phyloP scores from a whole-genome alignment of 257 asterid species.

The Solanum chmielewskii region DNA sequence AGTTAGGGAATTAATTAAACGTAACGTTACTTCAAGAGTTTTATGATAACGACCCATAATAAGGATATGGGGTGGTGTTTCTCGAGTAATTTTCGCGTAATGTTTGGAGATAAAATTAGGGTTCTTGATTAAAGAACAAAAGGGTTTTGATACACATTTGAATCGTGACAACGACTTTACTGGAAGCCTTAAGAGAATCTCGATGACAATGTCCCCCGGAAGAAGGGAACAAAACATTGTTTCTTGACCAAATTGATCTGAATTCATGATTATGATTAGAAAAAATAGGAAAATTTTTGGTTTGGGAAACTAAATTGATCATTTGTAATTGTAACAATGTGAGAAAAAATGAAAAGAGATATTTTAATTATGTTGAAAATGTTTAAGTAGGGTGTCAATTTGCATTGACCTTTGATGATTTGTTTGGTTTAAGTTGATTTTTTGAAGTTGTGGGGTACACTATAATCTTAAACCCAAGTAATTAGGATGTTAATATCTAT shows the following conservation, averaged over 20 bases:
- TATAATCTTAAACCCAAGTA: background rate
- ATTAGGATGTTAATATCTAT: background rate
- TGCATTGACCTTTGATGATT: background rate
- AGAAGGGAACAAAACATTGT: background rate
- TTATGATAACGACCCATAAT: background rate
- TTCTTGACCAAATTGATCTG: background rate
- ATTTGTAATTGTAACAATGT: background rate
- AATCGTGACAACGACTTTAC: background rate
- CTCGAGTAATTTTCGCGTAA: background rate
- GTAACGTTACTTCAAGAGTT: background rate
- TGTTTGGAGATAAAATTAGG: background rate
- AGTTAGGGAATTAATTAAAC: background rate
- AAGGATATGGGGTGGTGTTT: background rate
- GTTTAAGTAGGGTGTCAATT: background rate
- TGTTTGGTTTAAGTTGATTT: background rate
- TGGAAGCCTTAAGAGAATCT: background rate
- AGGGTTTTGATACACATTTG: background rate
- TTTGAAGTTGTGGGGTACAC: background rate
- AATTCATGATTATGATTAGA: background rate
- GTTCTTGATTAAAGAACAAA: background rate
- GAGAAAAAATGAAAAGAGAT: background rate
- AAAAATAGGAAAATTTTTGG: background rate
- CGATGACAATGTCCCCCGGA: background rate
- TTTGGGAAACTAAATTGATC: background rate
- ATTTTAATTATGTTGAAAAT: background rate